Conservation (phyloP, 257 asterid species). For the Nicotiana obtusifolia region DNA sequence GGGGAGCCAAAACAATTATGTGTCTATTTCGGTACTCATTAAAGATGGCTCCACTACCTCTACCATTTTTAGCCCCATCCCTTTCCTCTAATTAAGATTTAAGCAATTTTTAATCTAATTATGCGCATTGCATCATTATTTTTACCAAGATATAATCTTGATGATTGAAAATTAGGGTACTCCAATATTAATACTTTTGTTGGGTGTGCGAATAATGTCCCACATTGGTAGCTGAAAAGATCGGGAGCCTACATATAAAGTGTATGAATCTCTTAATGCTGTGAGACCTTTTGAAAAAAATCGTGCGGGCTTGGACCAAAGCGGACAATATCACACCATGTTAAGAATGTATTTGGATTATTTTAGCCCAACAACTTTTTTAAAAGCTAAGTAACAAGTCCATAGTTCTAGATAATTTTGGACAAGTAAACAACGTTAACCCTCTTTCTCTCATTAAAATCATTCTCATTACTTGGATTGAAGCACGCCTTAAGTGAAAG, state of each 20-base stretch:
- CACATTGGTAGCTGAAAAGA: too few species aligned
- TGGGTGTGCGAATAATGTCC: too few species aligned
- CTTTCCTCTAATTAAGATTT: slow-evolving; percentile 2
- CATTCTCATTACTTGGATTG: neutral
- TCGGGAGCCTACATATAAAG: too few species aligned
- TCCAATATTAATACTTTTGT: too few species aligned
- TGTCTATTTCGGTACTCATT: slow-evolving; percentile 22
- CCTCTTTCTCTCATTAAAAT: neutral
- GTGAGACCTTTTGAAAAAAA: too few species aligned
- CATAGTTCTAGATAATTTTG: neutral
- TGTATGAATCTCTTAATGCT: too few species aligned
- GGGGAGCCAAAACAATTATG: slow-evolving; percentile 25
- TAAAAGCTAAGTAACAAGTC: too few species aligned
- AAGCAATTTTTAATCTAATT: neutral
- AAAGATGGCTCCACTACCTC: slow-evolving; percentile 11
- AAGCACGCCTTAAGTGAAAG: neutral
- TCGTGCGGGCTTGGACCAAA: too few species aligned
- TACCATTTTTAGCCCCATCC: slow-evolving; percentile 1
- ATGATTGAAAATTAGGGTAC: neutral
- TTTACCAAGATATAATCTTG: neutral
- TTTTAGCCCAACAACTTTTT: too few species aligned
- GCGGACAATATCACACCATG: too few species aligned
- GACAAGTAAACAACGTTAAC: too few species aligned
- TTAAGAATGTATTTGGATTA: too few species aligned
- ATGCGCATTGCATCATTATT: neutral